These are phyloP conservation scores for Kalanchoe fedtschenkoi DNA, from an alignment of 164 flowering plant genomes.

Conservation along the genomic window DNA sequence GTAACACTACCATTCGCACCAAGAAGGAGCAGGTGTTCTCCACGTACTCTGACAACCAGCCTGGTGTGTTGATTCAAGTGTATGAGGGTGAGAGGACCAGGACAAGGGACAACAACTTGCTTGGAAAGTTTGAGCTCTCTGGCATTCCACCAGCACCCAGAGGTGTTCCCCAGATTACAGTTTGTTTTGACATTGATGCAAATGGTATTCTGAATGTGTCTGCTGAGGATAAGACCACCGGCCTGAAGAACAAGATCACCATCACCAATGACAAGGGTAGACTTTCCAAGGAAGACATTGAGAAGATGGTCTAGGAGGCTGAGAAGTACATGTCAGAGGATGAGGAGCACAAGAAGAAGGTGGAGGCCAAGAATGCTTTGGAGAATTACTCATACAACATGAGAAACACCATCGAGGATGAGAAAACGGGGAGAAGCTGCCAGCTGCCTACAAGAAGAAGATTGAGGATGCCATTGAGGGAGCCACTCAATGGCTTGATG, in stretches of 20 bases:
- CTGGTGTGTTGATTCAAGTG: neutral
- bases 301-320: neutral
- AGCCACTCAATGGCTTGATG: neutral
- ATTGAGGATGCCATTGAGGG: neutral
- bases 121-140: conserved; percentile 2
- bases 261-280: conserved; percentile 4
- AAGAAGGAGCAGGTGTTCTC: too few species aligned
- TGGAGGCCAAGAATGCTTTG: conserved; percentile 1
- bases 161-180: conserved; percentile 2
- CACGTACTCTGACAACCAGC: neutral
- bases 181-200: neutral
- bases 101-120: conserved; percentile 1
- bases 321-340: neutral
- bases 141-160: conserved; percentile 2
- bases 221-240: neutral
- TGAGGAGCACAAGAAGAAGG: conserved; percentile 4
- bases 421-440: neutral
- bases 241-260: conserved; percentile 1
- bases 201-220: neutral
- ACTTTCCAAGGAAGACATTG: conserved; percentile 1
- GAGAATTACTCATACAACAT: conserved; percentile 1
- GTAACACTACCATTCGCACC: neutral
- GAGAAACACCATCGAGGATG: conserved; percentile 3
- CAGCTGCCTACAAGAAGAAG: conserved; percentile 1
- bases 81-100: neutral